A percentile compares a stretch with the other conserved stretches of the same genome.
Evolutionary conservation across 2,329 filamentous ascomycete genomes (phyloP).

Genomic region (Talaromyces atroroseus): DNA sequence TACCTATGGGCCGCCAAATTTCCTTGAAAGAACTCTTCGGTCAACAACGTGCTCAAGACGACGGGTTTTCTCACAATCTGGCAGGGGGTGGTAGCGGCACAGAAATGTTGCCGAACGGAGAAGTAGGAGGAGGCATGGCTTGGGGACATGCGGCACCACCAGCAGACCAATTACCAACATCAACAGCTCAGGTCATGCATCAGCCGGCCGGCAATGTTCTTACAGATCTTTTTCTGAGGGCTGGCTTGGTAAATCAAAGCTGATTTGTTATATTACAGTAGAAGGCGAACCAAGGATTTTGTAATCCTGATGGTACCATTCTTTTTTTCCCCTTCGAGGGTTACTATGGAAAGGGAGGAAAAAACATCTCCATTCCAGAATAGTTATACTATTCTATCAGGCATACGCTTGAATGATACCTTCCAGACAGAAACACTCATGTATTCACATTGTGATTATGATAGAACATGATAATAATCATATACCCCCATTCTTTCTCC

Average conservation of each 20-base stretch:
- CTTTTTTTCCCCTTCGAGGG: neutral
- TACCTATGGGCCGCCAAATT: slow-evolving; percentile 49
- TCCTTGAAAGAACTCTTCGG: slow-evolving; percentile 52
- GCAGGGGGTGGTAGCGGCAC: slow-evolving; percentile 5
- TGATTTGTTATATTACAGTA: neutral
- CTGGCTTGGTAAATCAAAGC: slow-evolving; percentile 26
- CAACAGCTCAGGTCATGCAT: neutral
- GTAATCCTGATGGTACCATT: neutral
- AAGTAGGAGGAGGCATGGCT: neutral
- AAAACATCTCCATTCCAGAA: no score
- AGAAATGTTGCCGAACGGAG: neutral
- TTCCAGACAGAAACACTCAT: slow-evolving; percentile 1
- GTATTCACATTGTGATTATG: slow-evolving; percentile 9
- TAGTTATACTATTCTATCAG: neutral
- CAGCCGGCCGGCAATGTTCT: slow-evolving; percentile 28
- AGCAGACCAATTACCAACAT: slow-evolving; percentile 9
- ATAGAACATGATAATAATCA: neutral
- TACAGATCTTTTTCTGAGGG: slow-evolving; percentile 39
- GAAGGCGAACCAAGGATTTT: neutral
- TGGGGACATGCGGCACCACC: slow-evolving; percentile 5
- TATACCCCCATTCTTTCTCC: neutral
- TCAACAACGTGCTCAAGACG: slow-evolving; percentile 49
- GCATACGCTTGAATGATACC: neutral
- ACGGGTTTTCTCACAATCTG: slow-evolving; percentile 44
- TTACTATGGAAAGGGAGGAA: neutral